Evolutionary conservation across 306 rosid genomes (phyloP).

Genomic region (Myrica gale): DNA sequence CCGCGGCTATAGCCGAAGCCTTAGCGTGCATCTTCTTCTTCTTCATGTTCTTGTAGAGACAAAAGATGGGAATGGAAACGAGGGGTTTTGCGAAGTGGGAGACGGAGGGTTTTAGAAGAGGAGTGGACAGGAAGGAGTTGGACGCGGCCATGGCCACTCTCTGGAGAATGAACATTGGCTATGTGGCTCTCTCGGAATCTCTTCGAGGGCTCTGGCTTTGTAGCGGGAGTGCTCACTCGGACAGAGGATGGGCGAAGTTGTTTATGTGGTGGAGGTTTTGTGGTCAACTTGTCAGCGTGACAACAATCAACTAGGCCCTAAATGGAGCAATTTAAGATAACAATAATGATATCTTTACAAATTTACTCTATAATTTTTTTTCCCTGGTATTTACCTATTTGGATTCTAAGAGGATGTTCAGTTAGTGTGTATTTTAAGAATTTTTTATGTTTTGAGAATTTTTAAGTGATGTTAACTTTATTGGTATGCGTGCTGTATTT

Average conservation of each 20-base stretch:
- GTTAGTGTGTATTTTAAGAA: no score
- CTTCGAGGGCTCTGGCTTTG: not conserved
- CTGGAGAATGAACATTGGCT: conserved; percentile 38
- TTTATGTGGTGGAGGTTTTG: conserved; percentile 45
- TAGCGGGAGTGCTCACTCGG: not conserved
- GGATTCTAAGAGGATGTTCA: no score
- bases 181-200: not conserved
- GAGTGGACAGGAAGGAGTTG: conserved; percentile 26
- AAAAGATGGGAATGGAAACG: conserved; percentile 15
- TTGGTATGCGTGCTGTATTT: no score
- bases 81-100: conserved; percentile 29
- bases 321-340: no score
- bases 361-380: no score
- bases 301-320: no score
- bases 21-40: conserved; percentile 32
- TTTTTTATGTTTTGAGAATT: no score
- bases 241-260: not conserved
- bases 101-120: conserved; percentile 31
- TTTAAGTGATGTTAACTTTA: no score
- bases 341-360: no score
- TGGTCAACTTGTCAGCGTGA: no score
- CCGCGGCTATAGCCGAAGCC: conserved; percentile 53
- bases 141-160: conserved; percentile 51
- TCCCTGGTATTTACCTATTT: no score
- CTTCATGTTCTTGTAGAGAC: conserved; percentile 18